These are phyloP conservation scores for Papiliotrema nemorosa DNA, from an alignment of 1,284 basidiomycete genomes.

Conservation along the genomic window DNA sequence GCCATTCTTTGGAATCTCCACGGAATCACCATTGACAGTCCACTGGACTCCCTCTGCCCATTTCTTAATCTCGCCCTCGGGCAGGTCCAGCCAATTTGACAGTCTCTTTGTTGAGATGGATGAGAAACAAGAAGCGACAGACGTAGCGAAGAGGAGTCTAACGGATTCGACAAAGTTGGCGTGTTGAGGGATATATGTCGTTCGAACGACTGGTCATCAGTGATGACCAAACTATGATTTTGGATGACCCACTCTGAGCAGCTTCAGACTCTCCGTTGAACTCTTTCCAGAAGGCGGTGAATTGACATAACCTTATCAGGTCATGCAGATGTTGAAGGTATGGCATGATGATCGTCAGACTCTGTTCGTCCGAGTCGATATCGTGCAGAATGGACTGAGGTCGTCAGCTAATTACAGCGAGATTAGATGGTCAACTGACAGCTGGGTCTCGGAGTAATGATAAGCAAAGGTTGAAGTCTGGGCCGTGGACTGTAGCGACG, in stretches of 20 bases:
- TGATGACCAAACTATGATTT: constrained; percentile 2
- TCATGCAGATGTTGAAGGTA: constrained; percentile 69
- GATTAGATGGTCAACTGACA: constrained; percentile 16
- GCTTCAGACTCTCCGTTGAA: no score
- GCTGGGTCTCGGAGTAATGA: constrained; percentile 58
- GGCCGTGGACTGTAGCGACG: constrained; percentile 66
- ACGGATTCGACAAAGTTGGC: constrained; percentile 31
- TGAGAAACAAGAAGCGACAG: constrained; percentile 42
- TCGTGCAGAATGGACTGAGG: constrained; percentile 46
- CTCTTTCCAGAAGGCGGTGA: constrained; percentile 83
- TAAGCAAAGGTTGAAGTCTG: constrained; percentile 88
- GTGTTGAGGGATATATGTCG: constrained; percentile 42
- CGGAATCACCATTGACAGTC: constrained; percentile 64
- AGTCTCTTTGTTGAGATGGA: constrained; percentile 28
- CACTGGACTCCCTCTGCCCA: constrained; percentile 69
- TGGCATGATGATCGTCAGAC: constrained; percentile 69
- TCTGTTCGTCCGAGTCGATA: constrained; percentile 65
- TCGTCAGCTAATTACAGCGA: not conserved
- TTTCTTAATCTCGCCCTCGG: constrained; percentile 56
- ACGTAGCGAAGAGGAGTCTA: constrained; percentile 37
- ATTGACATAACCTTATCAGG: constrained; percentile 79
- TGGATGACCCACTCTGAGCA: not conserved
- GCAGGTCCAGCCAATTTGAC: constrained; percentile 43
- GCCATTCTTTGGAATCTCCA: constrained; percentile 77
- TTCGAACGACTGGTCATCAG: constrained; percentile 32